Evolutionary conservation across 306 rosid genomes (phyloP).

Genomic region (Ziziphus jujuba): DNA sequence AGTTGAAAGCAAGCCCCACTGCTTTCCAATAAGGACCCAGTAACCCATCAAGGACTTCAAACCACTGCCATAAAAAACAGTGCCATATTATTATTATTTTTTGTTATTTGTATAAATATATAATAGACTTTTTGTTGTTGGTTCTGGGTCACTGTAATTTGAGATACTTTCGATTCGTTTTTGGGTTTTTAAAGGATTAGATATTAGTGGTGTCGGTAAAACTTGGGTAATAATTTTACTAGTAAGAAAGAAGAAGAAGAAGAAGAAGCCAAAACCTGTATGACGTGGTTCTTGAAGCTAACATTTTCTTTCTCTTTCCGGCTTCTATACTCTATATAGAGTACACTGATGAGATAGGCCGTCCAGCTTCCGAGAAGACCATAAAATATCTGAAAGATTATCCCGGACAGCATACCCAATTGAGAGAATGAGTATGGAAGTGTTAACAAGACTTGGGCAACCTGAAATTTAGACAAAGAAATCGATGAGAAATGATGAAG

Average conservation of each 20-base stretch:
- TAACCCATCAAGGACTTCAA: constrained; percentile 95
- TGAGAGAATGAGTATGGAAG: constrained; percentile 99
- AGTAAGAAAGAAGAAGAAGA: too few species aligned
- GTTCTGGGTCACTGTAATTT: background rate
- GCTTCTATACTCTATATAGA: constrained; percentile 75
- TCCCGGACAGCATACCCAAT: constrained; percentile 84
- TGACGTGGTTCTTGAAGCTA: constrained; percentile 91
- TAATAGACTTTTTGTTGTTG: background rate
- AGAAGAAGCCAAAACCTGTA: constrained; percentile 57
- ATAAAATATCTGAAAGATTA: constrained; percentile 75
- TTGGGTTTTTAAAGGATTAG: constrained; percentile 15
- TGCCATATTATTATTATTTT: background rate
- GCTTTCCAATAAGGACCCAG: constrained; percentile 96
- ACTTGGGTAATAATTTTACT: too few species aligned
- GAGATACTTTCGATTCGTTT: background rate
- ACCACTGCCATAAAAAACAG: constrained; percentile 65
- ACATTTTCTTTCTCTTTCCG: constrained; percentile 94
- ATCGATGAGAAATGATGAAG: background rate
- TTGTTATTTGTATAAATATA: constrained; percentile 4
- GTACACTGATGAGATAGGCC: constrained; percentile 91
- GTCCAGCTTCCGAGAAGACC: constrained; percentile 98
- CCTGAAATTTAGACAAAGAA: constrained; percentile 40
- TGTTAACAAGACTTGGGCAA: constrained; percentile 91
- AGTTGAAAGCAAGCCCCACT: constrained; percentile 86
- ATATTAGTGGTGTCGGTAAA: constrained; percentile 12